Conservation (phyloP, 2,329 filamentous ascomycete genomes). For the Beauveria sp. region DNA sequence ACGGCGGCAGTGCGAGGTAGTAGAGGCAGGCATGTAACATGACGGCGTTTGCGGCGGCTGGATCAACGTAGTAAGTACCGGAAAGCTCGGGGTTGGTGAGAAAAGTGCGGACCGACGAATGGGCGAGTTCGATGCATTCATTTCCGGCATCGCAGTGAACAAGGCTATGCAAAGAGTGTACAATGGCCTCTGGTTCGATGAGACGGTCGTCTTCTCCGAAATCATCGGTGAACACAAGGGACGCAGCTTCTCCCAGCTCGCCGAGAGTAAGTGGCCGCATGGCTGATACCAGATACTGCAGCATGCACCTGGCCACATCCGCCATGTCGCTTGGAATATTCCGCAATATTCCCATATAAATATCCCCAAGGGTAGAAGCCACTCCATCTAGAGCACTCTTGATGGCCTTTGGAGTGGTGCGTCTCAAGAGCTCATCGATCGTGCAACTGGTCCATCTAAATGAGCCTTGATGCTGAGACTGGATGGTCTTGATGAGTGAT, state of each 20-base stretch:
- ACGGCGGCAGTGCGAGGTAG: conserved; percentile 5
- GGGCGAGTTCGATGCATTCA: conserved; percentile 7
- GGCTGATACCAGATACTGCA: conserved; percentile 4
- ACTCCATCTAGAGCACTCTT: conserved; percentile 2
- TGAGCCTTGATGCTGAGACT: conserved; percentile 7
- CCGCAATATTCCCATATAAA: conserved; percentile 1
- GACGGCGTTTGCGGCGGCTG: not conserved
- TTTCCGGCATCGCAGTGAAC: not conserved
- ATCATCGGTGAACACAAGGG: not conserved
- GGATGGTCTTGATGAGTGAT: not conserved
- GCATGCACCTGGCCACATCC: not conserved
- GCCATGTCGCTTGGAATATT: not conserved
- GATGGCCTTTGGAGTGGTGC: conserved; percentile 5
- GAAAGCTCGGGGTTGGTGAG: not conserved
- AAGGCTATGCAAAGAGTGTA: not conserved
- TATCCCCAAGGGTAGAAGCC: conserved; percentile 1
- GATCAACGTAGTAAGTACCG: not conserved
- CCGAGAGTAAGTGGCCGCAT: conserved; percentile 1
- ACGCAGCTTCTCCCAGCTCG: conserved; percentile 3
- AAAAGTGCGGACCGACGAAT: conserved; percentile 9
- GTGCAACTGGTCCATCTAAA: conserved; percentile 9
- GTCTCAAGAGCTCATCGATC: not conserved
- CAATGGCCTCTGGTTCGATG: conserved; percentile 8
- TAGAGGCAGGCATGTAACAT: conserved; percentile 1
- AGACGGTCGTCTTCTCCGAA: conserved; percentile 10